phyloP scores from a whole-genome alignment of 768 basidiomycete genomes.

The Agaricus blazei region DNA sequence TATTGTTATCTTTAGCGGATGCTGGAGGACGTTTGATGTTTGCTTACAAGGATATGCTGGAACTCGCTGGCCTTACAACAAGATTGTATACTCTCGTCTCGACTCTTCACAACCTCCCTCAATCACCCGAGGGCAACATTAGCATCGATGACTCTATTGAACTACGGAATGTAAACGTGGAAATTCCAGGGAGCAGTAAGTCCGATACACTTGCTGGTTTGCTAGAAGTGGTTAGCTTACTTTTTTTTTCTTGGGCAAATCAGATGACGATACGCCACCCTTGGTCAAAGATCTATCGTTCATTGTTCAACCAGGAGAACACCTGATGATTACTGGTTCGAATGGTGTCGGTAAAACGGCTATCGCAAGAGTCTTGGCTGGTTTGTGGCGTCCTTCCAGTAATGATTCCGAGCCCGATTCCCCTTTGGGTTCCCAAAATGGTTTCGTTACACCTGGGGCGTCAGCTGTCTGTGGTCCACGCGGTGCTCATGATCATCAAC shows the following conservation, averaged over 20 bases:
- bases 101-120: slow-evolving; percentile 70
- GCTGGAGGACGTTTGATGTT: slow-evolving; percentile 96
- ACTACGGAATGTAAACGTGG: slow-evolving; percentile 65
- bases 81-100: slow-evolving; percentile 86
- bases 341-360: slow-evolving; percentile 93
- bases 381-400: slow-evolving; percentile 70
- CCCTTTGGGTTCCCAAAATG: too few relatives aligned
- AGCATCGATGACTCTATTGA: slow-evolving; percentile 40
- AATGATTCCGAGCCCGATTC: slow-evolving; percentile 16
- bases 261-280: slow-evolving; percentile 15
- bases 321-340: slow-evolving; percentile 89
- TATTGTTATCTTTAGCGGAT: slow-evolving; percentile 92
- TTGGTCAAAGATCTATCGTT: slow-evolving; percentile 72
- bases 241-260: not conserved
- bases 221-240: too few relatives aligned
- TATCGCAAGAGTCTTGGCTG: slow-evolving; percentile 83
- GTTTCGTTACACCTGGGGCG: too few relatives aligned
- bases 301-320: slow-evolving; percentile 64
- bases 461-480: slow-evolving; percentile 15
- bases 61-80: slow-evolving; percentile 91
- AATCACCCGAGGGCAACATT: slow-evolving; percentile 33
- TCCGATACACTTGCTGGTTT: not conserved
- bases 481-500: slow-evolving; percentile 25
- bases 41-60: slow-evolving; percentile 91
- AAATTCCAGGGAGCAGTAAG: slow-evolving; percentile 41